phyloP scores from a whole-genome alignment of 2,329 filamentous ascomycete species.

The Macrophomina tecta region DNA sequence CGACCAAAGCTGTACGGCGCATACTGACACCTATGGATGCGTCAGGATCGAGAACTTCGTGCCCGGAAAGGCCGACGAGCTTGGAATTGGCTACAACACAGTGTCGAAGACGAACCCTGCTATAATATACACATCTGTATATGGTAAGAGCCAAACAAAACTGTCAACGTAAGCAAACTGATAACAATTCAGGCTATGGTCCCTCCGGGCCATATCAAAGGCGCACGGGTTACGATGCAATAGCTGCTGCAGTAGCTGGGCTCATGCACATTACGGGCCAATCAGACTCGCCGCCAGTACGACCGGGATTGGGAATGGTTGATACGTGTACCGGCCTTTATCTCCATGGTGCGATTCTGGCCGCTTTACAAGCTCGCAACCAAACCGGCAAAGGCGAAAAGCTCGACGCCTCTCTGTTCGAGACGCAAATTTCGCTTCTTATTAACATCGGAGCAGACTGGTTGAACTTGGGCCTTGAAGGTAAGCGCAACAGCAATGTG shows the following conservation, averaged over 20 bases:
- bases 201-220: slow-evolving; percentile 49
- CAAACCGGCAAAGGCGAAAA: slow-evolving; percentile 50
- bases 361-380: slow-evolving; percentile 36
- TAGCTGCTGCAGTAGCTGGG: slow-evolving; percentile 52
- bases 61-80: slow-evolving; percentile 49
- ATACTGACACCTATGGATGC: neutral
- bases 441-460: slow-evolving; percentile 51
- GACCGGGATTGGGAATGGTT: slow-evolving; percentile 51
- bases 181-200: slow-evolving; percentile 45
- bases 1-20: too few species aligned
- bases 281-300: slow-evolving; percentile 47
- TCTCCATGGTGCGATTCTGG: slow-evolving; percentile 53
- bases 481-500: slow-evolving; percentile 52
- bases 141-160: slow-evolving; percentile 35
- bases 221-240: slow-evolving; percentile 54
- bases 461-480: slow-evolving; percentile 50
- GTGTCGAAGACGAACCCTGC: slow-evolving; percentile 46
- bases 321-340: slow-evolving; percentile 55
- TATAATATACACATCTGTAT: slow-evolving; percentile 53
- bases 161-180: slow-evolving; percentile 42
- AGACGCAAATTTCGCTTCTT: slow-evolving; percentile 51
- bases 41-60: slow-evolving; percentile 51
- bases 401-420: slow-evolving; percentile 54
- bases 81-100: slow-evolving; percentile 50
- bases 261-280: slow-evolving; percentile 54